A percentile compares a stretch with the other conserved stretches of the same genome.
Evolutionary conservation across 441 rosid genomes (phyloP).

Genomic region (Biscutella laevigata): DNA sequence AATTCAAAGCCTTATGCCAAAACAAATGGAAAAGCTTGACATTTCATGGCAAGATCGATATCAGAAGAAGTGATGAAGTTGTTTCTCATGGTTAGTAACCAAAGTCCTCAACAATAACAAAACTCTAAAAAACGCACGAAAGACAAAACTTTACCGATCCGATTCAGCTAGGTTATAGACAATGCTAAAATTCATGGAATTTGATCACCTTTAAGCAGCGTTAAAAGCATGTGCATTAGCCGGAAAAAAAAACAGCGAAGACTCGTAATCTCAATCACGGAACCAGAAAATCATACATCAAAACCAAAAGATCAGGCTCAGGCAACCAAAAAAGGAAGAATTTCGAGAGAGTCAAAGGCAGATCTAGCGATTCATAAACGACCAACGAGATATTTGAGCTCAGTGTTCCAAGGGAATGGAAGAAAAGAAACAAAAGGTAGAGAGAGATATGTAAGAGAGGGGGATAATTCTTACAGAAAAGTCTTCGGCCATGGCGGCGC

Average conservation of each 20-base stretch:
- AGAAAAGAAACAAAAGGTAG: background rate
- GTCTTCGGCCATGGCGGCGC: conserved; percentile 22
- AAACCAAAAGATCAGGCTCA: conserved; percentile 1
- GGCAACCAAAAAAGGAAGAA: too few relatives aligned
- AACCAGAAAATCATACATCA: background rate
- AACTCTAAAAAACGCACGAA: background rate
- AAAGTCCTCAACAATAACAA: background rate
- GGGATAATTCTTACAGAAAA: conserved; percentile 17
- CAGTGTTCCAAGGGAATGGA: too few relatives aligned
- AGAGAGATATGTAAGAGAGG: background rate
- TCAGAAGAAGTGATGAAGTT: background rate
- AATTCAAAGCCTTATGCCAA: background rate
- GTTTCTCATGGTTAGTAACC: background rate
- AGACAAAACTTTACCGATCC: background rate
- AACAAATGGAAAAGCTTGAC: background rate
- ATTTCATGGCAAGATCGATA: background rate
- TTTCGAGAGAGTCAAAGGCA: conserved; percentile 2
- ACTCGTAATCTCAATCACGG: background rate
- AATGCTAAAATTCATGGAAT: background rate
- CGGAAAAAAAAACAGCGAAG: background rate
- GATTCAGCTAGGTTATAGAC: background rate
- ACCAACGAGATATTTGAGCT: conserved; percentile 2
- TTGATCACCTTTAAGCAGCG: background rate
- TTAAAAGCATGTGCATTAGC: background rate
- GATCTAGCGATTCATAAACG: conserved; percentile 20